These are phyloP conservation scores for Nannochloropsis salina DNA, from an alignment of 108 stramenopile genomes.

Conservation along the genomic window DNA sequence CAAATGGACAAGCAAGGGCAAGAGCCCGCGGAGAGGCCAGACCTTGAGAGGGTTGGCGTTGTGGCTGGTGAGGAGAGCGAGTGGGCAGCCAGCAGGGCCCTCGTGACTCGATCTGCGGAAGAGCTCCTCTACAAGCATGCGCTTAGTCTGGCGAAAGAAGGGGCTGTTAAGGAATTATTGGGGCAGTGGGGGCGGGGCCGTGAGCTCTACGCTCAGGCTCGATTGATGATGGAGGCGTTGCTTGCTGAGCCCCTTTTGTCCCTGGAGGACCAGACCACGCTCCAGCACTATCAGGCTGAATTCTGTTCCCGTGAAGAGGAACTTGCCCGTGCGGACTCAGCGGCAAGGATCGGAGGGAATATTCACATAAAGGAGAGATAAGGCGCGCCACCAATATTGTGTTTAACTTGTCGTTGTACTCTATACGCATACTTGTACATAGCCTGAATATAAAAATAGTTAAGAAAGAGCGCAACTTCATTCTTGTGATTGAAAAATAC, in stretches of 20 bases:
- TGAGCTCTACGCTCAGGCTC: conserved; percentile 14
- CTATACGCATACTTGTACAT: no score
- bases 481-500: no score
- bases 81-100: background rate
- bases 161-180: background rate
- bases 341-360: background rate
- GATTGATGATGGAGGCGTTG: background rate
- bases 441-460: no score
- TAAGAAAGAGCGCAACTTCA: no score
- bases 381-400: no score
- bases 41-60: no score
- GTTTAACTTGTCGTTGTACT: no score
- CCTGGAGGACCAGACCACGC: background rate
- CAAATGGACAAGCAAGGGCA: conserved; percentile 6
- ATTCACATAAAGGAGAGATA: no score
- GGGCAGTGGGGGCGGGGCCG: conserved; percentile 18
- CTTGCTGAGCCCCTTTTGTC: background rate
- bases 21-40: background rate
- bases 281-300: background rate
- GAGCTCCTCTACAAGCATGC: background rate
- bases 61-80: background rate
- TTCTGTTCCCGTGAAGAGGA: background rate
- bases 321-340: background rate
- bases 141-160: background rate
- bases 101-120: background rate